Evolutionary conservation across 345 rosid genomes (phyloP).

Genomic region (Carallia pectinifolia): DNA sequence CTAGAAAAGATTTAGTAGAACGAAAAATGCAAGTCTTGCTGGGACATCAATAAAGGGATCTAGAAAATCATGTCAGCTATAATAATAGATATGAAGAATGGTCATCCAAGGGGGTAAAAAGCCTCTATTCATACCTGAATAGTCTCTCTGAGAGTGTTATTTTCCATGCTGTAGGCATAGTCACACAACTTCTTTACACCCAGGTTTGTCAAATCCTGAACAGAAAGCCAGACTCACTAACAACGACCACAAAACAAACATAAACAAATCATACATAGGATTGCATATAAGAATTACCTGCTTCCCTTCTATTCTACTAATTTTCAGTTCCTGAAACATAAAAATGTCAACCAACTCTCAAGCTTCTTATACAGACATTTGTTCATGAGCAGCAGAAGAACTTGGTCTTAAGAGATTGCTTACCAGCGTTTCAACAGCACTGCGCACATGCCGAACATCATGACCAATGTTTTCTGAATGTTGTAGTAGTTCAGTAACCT

Average conservation of each 20-base stretch:
- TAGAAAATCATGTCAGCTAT: background rate
- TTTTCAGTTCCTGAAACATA: constrained; percentile 51
- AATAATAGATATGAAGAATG: background rate
- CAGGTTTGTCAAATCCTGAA: constrained; percentile 32
- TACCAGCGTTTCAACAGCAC: constrained; percentile 78
- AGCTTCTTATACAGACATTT: background rate
- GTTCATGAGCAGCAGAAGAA: constrained; percentile 2
- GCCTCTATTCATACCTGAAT: constrained; percentile 38
- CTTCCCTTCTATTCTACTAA: constrained; percentile 57
- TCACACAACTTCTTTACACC: constrained; percentile 51
- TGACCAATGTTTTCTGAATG: constrained; percentile 41
- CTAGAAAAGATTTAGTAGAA: background rate
- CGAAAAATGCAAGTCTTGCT: background rate
- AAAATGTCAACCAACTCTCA: background rate
- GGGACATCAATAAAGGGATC: background rate
- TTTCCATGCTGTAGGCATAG: constrained; percentile 36
- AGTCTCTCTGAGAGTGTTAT: constrained; percentile 29
- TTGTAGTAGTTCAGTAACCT: constrained; percentile 60
- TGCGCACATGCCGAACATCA: constrained; percentile 53
- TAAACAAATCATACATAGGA: constrained; percentile 1
- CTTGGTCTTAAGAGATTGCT: constrained; percentile 13
- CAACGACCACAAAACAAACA: constrained; percentile 11
- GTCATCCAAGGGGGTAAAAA: background rate
- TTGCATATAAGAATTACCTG: constrained; percentile 45
- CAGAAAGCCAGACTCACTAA: background rate